Evolutionary conservation across 192 early-diverging fungal species (phyloP), one percentile per base, ranked within the genome.

Genomic region (Gryganskiella cystojenkinii): DNA sequence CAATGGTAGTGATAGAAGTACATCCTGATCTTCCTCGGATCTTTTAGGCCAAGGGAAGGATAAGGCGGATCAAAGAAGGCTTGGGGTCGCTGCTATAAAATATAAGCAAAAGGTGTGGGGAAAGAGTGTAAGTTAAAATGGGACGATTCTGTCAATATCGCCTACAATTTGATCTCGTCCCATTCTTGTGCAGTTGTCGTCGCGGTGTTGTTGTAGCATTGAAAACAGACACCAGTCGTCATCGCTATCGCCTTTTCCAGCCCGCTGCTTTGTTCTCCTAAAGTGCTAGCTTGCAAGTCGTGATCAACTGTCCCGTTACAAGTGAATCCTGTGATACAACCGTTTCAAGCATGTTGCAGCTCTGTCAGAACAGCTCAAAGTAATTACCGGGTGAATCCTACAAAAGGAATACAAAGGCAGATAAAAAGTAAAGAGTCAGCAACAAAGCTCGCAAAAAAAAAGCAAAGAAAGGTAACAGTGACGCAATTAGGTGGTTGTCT

Each of bases 51-150:
- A 78, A 69, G 56, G 74, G 74, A 61, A 78, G 74, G 66, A 78
- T 78, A 24, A 78, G 67, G 55, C 74, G 74, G 67, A 78, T 69
- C 74, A 78, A 78, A 22, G 74, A 78, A 33, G 74, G 74, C 74
- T 78, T 78, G 65, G 74, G 74, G 13, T 78, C 74, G 61, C 74
- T 78, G 52, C 74, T 78, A 53, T 53, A 53, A 22, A 57, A 50
- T 37, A 50, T 8, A 44, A 44, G 15, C 7, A 34, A 45, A 24
- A 45, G 17, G 44, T 22, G 13, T 6, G 40, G 6, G 11, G 42
- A 28, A 44, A 45, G 58, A 14, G 35, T 30, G 54, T 43, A 47
- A 31, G 34, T 9, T 22, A 43, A 14, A 25, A 10, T 33, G 2
- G 27, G 28, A 4, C 9, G 52, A 24, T 5, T 3, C 27, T 30